Evolutionary conservation across 225 moss, liverwort and hornwort species (phyloP).

Genomic region (Pleurozium schreberi): DNA sequence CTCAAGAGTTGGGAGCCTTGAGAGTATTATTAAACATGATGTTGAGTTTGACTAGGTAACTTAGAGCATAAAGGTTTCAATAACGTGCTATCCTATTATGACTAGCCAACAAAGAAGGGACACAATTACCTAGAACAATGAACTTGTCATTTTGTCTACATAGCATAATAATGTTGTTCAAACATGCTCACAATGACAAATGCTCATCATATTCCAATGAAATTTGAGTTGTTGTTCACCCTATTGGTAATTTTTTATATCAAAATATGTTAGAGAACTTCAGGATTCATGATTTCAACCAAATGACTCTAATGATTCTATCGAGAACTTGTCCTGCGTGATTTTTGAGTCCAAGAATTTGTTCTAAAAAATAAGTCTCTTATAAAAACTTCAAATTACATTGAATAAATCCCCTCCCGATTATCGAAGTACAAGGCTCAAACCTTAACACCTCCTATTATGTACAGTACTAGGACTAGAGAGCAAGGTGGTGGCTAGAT

Average conservation of each 20-base stretch:
- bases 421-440: not conserved
- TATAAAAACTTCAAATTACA: not conserved
- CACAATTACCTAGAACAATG: accelerated
- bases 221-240: not conserved
- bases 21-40: not conserved
- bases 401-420: not conserved
- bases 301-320: not conserved
- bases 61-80: not conserved
- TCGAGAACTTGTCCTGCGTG: not conserved
- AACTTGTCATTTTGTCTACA: not conserved
- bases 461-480: not conserved
- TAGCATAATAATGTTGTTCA: not conserved
- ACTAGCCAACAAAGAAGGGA: not conserved
- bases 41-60: too few relatives aligned
- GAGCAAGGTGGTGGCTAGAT: not conserved
- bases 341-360: not conserved
- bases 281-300: not conserved
- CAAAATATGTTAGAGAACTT: not conserved
- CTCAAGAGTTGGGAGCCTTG: not conserved
- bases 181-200: accelerated
- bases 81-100: not conserved
- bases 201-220: not conserved
- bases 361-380: accelerated
- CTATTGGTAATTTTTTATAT: not conserved
- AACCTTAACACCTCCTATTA: not conserved